phyloP scores from a whole-genome alignment of 1,284 basidiomycete genomes.

The Leccinum insolens region DNA sequence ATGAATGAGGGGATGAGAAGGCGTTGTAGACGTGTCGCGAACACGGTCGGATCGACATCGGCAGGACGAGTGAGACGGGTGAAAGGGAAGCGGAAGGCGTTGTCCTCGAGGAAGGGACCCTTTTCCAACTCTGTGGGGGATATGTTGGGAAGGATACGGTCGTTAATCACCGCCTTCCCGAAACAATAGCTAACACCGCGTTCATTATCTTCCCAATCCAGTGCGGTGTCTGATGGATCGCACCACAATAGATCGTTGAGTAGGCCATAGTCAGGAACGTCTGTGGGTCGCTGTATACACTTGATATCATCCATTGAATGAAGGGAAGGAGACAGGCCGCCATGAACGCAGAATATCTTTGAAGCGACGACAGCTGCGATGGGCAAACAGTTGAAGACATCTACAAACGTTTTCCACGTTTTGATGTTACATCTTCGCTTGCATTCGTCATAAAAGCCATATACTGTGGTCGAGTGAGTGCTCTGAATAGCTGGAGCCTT shows the following conservation, averaged over 20 bases:
- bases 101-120: too few relatives aligned
- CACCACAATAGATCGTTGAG: constrained; percentile 99
- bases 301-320: constrained; percentile 99
- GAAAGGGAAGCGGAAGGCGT: too few relatives aligned
- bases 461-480: constrained; percentile 60
- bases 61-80: too few relatives aligned
- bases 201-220: constrained; percentile 99
- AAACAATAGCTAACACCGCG: constrained; percentile 99
- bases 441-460: constrained; percentile 99
- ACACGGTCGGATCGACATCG: too few relatives aligned
- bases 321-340: constrained; percentile 96
- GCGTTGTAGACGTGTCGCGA: too few relatives aligned
- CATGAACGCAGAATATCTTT: constrained; percentile 99
- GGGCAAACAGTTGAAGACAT: constrained; percentile 99
- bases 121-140: constrained; percentile 54
- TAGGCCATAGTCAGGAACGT: constrained; percentile 99
- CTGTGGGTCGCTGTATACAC: constrained; percentile 96
- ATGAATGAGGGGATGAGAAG: too few relatives aligned
- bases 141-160: constrained; percentile 40
- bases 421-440: constrained; percentile 99
- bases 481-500: constrained; percentile 8
- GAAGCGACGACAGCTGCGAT: constrained; percentile 99
- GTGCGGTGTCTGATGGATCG: constrained; percentile 96
- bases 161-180: constrained; percentile 96
- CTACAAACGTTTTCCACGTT: constrained; percentile 99